These are phyloP conservation scores for Elaeagnus macrophylla DNA, from an alignment of 306 rosid genomes.

Conservation along the genomic window DNA sequence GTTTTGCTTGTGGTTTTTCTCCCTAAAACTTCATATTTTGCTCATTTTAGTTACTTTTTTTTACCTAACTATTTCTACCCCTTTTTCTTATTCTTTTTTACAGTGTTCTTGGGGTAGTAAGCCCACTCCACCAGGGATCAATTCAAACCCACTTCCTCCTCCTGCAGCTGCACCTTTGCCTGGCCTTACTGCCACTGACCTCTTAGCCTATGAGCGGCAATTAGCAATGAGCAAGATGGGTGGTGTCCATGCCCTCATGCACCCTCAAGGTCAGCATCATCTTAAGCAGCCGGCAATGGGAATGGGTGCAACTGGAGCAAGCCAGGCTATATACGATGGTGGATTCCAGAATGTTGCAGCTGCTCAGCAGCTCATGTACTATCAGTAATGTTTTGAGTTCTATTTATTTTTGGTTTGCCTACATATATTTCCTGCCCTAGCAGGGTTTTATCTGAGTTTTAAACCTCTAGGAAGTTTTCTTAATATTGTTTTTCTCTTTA, in stretches of 20 bases:
- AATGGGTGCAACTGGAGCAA: conserved; percentile 27
- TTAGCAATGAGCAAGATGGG: conserved; percentile 68
- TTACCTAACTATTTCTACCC: not conserved
- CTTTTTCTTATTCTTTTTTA: conserved; percentile 6
- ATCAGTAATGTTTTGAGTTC: conserved; percentile 26
- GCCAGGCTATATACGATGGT: conserved; percentile 65
- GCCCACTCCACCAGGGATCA: conserved; percentile 73
- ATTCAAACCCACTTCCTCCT: conserved; percentile 62
- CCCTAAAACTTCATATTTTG: no score
- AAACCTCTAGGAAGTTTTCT: no score
- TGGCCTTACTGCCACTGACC: conserved; percentile 60
- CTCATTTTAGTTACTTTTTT: no score
- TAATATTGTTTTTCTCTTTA: no score
- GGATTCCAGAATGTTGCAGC: conserved; percentile 54
- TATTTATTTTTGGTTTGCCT: not conserved
- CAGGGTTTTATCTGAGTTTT: no score
- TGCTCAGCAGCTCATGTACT: conserved; percentile 67
- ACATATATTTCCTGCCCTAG: no score
- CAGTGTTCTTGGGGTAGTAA: conserved; percentile 97
- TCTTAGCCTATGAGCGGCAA: conserved; percentile 70
- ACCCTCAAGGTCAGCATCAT: no score
- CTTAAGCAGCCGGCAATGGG: no score
- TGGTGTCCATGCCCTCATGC: conserved; percentile 49
- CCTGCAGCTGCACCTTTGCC: conserved; percentile 53
- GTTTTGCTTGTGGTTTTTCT: no score